Conservation (phyloP, 768 basidiomycete species). For the Agaricus subrufescens region DNA sequence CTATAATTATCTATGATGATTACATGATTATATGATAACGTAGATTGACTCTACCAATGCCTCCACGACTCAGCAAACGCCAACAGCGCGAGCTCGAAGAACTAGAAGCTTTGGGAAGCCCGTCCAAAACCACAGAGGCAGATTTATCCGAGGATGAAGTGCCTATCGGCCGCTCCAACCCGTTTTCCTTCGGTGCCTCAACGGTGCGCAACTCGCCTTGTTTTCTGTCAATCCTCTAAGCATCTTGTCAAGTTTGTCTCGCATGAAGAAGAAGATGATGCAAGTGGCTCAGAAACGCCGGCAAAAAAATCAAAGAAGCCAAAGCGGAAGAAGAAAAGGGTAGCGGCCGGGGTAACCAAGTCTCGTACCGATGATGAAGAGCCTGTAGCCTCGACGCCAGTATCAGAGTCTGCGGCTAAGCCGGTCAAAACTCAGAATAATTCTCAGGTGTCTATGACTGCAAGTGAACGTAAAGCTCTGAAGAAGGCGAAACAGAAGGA, state of each 20-base stretch:
- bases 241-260: not conserved
- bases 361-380: not conserved
- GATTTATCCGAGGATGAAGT: conserved; percentile 36
- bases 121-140: not conserved
- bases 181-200: not conserved
- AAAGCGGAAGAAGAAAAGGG: conserved; percentile 41
- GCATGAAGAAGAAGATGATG: not conserved
- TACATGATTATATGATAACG: too few relatives aligned
- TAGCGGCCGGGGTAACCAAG: not conserved
- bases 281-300: not conserved
- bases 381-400: not conserved
- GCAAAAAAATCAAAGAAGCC: conserved; percentile 16
- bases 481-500: conserved; percentile 66
- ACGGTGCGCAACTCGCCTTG: not conserved
- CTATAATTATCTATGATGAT: too few relatives aligned
- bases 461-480: conserved; percentile 50
- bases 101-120: conserved; percentile 47
- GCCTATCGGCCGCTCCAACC: not conserved
- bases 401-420: conserved; percentile 8
- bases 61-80: conserved; percentile 75
- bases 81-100: conserved; percentile 86
- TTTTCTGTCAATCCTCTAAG: not conserved
- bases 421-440: conserved; percentile 3
- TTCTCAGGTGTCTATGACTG: conserved; percentile 12
- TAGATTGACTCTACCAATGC: conserved; percentile 34